These are phyloP conservation scores for Botryotinia calthae DNA, from an alignment of 2,329 filamentous ascomycete genomes.

Conservation along the genomic window DNA sequence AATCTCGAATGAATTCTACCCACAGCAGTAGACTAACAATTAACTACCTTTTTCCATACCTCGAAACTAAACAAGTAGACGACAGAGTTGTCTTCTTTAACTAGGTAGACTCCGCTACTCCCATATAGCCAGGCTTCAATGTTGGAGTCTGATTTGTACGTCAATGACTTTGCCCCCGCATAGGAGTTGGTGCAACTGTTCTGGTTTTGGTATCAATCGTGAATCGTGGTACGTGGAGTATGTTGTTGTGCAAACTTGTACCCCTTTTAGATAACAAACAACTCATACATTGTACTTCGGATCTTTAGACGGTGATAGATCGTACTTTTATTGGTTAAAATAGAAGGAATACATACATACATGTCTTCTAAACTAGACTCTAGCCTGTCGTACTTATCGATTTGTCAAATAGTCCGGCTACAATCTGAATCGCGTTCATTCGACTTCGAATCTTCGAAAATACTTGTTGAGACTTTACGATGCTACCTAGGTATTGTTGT, in stretches of 20 bases:
- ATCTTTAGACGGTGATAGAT: background rate
- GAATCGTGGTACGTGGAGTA: background rate
- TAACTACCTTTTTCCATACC: background rate
- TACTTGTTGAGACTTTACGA: too few species aligned
- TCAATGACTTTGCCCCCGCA: background rate
- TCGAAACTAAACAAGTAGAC: background rate
- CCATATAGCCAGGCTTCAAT: too few species aligned
- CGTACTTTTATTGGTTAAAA: background rate
- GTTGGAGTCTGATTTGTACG: background rate
- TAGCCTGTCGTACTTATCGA: background rate
- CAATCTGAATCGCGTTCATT: background rate
- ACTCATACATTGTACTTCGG: background rate
- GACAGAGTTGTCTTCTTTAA: background rate
- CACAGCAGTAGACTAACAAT: background rate
- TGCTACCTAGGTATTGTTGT: too few species aligned
- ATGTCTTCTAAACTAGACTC: background rate
- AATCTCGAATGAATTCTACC: background rate
- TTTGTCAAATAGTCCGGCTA: background rate
- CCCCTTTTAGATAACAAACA: fast-evolving
- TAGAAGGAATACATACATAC: background rate
- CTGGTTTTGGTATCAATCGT: background rate
- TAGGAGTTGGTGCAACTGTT: background rate
- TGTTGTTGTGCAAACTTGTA: background rate
- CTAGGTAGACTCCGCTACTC: too few species aligned
- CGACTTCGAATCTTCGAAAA: background rate